phyloP scores from a whole-genome alignment of 2,329 filamentous ascomycete genomes.

The Trichophyton equinum region DNA sequence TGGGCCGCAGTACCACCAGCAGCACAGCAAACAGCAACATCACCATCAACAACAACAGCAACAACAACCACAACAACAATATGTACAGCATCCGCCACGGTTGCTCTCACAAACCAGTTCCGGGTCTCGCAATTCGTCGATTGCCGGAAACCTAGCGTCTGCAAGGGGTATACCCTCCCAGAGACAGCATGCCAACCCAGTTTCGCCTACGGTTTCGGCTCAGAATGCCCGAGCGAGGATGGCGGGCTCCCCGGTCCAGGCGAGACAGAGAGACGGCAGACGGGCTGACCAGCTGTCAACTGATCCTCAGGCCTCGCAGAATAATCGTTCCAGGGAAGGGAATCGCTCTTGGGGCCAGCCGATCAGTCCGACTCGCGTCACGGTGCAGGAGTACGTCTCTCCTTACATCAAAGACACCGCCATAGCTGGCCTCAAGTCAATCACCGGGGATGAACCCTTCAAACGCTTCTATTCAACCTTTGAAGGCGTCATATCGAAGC shows the following conservation, averaged over 20 bases:
- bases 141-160: constrained; percentile 76
- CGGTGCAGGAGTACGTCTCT: constrained; percentile 23
- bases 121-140: constrained; percentile 59
- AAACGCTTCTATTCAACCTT: constrained; percentile 86
- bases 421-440: constrained; percentile 13
- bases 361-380: constrained; percentile 24
- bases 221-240: constrained; percentile 61
- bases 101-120: constrained; percentile 31
- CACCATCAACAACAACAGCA: no score
- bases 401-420: constrained; percentile 20
- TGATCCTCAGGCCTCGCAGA: neutral
- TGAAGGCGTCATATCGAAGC: constrained; percentile 71
- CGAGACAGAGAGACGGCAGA: constrained; percentile 19
- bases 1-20: constrained; percentile 11
- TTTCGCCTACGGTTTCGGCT: constrained; percentile 59
- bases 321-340: constrained; percentile 13
- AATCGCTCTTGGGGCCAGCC: constrained; percentile 26
- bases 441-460: constrained; percentile 60
- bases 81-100: constrained; percentile 25
- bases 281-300: constrained; percentile 12
- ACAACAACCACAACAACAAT: no score
- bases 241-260: constrained; percentile 41
- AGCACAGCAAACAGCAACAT: constrained; percentile 7
- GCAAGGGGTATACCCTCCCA: constrained; percentile 60
- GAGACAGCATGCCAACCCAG: constrained; percentile 48